phyloP scores from a whole-genome alignment of 78 protist genomes.

The Dictyostelium purpureum region DNA sequence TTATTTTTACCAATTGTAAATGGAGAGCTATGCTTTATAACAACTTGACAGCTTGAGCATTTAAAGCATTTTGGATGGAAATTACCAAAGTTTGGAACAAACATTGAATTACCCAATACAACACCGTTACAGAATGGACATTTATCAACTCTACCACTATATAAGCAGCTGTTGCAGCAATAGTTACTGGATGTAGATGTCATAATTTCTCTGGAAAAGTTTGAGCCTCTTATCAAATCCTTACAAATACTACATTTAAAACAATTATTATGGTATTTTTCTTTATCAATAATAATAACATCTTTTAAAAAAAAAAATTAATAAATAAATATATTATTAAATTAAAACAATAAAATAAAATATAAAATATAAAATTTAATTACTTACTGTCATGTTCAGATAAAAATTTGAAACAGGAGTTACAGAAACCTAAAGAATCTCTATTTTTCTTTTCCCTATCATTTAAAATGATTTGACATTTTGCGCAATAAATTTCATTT shows the following conservation, averaged over 20 bases:
- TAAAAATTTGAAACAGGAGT: conserved; percentile 27
- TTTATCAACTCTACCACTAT: conserved; percentile 34
- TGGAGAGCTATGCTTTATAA: not conserved
- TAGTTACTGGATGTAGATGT: not conserved
- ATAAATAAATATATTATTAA: no score
- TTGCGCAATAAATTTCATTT: conserved; percentile 24
- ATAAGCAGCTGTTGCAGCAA: conserved; percentile 22
- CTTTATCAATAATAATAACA: conserved; percentile 4
- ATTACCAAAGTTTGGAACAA: not conserved
- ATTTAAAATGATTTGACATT: conserved; percentile 36
- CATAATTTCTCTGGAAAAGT: conserved; percentile 14
- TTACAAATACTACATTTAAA: conserved; percentile 39
- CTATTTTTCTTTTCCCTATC: conserved; percentile 11
- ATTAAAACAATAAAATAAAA: not conserved
- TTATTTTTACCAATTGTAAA: not conserved
- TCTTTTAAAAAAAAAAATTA: not conserved
- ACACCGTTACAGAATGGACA: conserved; percentile 16
- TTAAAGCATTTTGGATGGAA: conserved; percentile 55
- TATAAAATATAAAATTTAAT: not conserved
- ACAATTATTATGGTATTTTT: conserved; percentile 38
- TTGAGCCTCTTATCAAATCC: not conserved
- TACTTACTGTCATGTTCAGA: conserved; percentile 7
- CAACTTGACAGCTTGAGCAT: not conserved
- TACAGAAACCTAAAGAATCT: conserved; percentile 25
- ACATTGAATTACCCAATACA: conserved; percentile 21